These are phyloP conservation scores for Cryptococcus deneoformans DNA, from an alignment of 1,284 basidiomycete genomes.

Conservation along the genomic window DNA sequence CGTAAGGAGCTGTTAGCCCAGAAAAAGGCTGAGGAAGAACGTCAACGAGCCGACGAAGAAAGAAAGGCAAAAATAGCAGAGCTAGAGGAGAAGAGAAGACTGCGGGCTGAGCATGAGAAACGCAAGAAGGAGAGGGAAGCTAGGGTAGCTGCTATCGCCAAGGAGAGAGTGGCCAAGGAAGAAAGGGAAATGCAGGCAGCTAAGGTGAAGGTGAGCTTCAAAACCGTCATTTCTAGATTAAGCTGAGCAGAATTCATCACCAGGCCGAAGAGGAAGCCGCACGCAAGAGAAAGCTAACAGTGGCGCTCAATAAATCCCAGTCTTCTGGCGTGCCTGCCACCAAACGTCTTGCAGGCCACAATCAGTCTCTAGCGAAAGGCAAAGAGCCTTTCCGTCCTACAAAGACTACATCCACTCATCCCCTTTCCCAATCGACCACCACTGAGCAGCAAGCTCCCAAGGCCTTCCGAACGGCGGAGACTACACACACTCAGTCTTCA, in stretches of 20 bases:
- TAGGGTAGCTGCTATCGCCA: constrained; percentile 17
- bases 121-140: constrained; percentile 46
- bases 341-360: constrained; percentile 15
- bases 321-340: constrained; percentile 4
- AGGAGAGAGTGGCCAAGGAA: constrained; percentile 39
- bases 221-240: background rate
- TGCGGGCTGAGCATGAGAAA: constrained; percentile 43
- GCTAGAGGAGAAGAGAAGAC: constrained; percentile 69
- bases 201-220: constrained; percentile 22
- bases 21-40: constrained; percentile 77
- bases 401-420: constrained; percentile 2
- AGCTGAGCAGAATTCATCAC: constrained; percentile 3
- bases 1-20: constrained; percentile 68
- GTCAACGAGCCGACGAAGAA: constrained; percentile 55
- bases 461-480: constrained; percentile 15
- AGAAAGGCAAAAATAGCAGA: constrained; percentile 37
- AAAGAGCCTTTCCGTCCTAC: constrained; percentile 26
- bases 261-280: constrained; percentile 42
- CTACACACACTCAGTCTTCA: constrained; percentile 10
- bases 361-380: constrained; percentile 13
- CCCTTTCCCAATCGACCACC: constrained; percentile 4
- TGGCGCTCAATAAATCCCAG: constrained; percentile 22
- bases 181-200: constrained; percentile 30
- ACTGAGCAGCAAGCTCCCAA: constrained; percentile 6
- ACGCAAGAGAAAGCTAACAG: constrained; percentile 47